Percentiles rank a stretch among this genome's conserved stretches.
phyloP scores from a whole-genome alignment of 805 yeast species.

The Starmera caribaea region DNA sequence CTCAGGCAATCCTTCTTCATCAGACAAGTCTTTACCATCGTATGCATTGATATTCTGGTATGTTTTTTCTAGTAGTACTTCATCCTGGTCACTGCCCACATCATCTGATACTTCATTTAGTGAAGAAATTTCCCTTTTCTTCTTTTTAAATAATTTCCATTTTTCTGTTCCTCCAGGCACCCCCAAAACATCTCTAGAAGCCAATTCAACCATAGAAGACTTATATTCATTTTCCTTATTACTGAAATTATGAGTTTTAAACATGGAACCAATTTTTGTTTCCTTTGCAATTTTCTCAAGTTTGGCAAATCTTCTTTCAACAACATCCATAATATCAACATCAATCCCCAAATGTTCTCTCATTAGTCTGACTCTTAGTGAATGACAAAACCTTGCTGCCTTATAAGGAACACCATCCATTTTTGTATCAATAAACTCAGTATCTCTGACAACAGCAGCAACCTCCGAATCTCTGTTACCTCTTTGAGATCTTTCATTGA shows the following conservation, averaged over 20 bases:
- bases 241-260: conserved; percentile 35
- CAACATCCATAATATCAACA: conserved; percentile 73
- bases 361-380: conserved; percentile 84
- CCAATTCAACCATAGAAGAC: conserved; percentile 70
- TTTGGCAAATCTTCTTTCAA: conserved; percentile 59
- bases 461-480: conserved; percentile 93
- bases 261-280: conserved; percentile 12
- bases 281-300: conserved; percentile 25
- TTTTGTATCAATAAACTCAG: conserved; percentile 48
- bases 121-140: neutral
- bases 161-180: conserved; percentile 36
- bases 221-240: conserved; percentile 24
- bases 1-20: conserved; percentile 18
- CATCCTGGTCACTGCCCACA: neutral
- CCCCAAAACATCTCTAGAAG: conserved; percentile 55
- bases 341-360: conserved; percentile 94
- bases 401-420: conserved; percentile 79
- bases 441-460: conserved; percentile 81
- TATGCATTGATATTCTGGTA: conserved; percentile 6
- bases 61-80: neutral
- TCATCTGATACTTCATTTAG: conserved; percentile 1
- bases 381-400: conserved; percentile 85
- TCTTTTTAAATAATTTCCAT: conserved; percentile 25
- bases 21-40: conserved; percentile 16
- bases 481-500: conserved; percentile 92